Conservation (phyloP, 2,329 filamentous ascomycete genomes). For the Ophiobolus disseminans region DNA sequence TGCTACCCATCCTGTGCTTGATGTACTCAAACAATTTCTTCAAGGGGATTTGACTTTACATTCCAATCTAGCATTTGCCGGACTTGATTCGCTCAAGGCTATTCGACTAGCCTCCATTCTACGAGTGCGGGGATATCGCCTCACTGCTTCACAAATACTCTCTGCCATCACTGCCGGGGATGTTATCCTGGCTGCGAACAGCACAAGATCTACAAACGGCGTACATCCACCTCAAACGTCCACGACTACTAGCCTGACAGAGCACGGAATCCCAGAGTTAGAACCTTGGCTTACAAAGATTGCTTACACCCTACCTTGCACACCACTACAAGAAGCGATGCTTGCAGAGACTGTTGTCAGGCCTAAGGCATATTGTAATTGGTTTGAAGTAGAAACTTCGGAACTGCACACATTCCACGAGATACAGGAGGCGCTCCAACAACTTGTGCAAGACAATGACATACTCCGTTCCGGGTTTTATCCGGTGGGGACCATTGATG, state of each 20-base stretch:
- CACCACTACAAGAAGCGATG: conserved; percentile 79
- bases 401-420: conserved; percentile 34
- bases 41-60: conserved; percentile 44
- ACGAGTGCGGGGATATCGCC: conserved; percentile 61
- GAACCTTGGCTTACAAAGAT: conserved; percentile 16
- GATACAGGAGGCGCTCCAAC: conserved; percentile 49
- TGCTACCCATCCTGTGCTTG: conserved; percentile 43
- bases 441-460: conserved; percentile 59
- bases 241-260: not conserved
- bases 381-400: conserved; percentile 69
- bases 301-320: conserved; percentile 65
- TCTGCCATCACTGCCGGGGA: conserved; percentile 58
- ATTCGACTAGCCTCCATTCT: conserved; percentile 71
- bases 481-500: conserved; percentile 48
- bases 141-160: conserved; percentile 69
- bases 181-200: conserved; percentile 28
- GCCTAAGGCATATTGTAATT: conserved; percentile 75
- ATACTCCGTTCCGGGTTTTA: conserved; percentile 78
- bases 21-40: conserved; percentile 54
- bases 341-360: conserved; percentile 72
- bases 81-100: conserved; percentile 71
- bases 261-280: conserved; percentile 18
- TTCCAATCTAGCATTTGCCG: conserved; percentile 60
- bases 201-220: not conserved
- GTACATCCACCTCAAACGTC: not conserved